phyloP scores from a whole-genome alignment of 2,329 filamentous ascomycete species.

The Chaetomium sp. region DNA sequence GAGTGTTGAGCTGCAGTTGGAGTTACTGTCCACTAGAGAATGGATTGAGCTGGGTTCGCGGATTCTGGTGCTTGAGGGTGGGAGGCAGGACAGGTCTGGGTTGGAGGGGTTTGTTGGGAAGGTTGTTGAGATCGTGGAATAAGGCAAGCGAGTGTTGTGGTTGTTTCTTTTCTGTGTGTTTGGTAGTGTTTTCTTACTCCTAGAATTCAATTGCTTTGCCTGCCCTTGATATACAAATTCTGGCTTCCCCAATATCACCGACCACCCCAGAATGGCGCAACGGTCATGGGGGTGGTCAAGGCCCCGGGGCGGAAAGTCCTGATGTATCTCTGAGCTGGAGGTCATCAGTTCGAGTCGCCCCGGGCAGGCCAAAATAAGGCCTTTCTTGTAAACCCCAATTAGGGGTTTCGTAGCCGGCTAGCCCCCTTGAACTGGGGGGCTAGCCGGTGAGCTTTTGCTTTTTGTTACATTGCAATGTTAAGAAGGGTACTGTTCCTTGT shows the following conservation, averaged over 20 bases:
- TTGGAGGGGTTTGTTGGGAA: conserved; percentile 73
- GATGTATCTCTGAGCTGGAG: not conserved
- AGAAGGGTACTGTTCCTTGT: not conserved
- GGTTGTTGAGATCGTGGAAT: conserved; percentile 64
- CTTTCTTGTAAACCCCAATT: not conserved
- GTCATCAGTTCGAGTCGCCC: not conserved
- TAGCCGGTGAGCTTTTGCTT: not conserved
- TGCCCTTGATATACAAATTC: not conserved
- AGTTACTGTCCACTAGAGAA: conserved; percentile 69
- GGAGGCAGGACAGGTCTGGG: conserved; percentile 65
- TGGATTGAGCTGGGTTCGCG: conserved; percentile 73
- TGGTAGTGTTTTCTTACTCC: conserved; percentile 18
- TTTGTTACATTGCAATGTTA: not conserved
- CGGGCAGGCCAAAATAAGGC: too few relatives aligned
- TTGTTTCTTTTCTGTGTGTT: conserved; percentile 21
- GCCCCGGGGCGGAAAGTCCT: not conserved
- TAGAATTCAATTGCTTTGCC: not conserved
- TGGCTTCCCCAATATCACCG: not conserved
- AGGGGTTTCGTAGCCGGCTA: not conserved
- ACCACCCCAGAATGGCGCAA: not conserved
- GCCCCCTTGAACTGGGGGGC: not conserved
- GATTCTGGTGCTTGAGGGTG: conserved; percentile 72
- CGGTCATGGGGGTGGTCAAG: not conserved
- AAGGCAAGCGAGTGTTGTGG: conserved; percentile 41
- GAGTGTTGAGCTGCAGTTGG: conserved; percentile 63